Conservation (phyloP, 2,329 filamentous ascomycete species). For the Fusarium vanettenii region DNA sequence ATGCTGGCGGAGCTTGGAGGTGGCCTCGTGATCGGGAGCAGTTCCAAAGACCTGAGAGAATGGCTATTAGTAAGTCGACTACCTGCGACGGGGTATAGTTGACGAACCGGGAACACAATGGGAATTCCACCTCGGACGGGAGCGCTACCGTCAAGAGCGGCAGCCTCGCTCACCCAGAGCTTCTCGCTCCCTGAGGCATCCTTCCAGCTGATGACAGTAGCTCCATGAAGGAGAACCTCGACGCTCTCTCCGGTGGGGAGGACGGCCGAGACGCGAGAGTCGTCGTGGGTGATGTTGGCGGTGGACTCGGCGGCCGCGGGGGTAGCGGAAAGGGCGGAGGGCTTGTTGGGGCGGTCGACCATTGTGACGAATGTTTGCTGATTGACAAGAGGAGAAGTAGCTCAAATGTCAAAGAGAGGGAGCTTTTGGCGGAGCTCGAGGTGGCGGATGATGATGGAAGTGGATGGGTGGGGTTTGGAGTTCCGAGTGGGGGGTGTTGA, state of each 20-base stretch:
- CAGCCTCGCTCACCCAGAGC: slow-evolving; percentile 84
- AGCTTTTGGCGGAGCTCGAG: slow-evolving; percentile 8
- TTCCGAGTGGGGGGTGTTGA: slow-evolving; percentile 25
- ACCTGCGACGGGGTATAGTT: not conserved
- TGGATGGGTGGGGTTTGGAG: slow-evolving; percentile 36
- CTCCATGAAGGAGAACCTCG: slow-evolving; percentile 88
- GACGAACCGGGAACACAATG: slow-evolving; percentile 87
- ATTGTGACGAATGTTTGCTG: slow-evolving; percentile 51
- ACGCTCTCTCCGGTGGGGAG: slow-evolving; percentile 90
- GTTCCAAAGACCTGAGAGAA: slow-evolving; percentile 81
- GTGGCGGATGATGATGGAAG: slow-evolving; percentile 17
- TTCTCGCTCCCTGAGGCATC: slow-evolving; percentile 81
- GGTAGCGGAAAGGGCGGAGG: slow-evolving; percentile 78
- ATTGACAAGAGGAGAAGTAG: not conserved
- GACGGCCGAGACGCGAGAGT: slow-evolving; percentile 78
- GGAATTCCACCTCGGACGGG: slow-evolving; percentile 92
- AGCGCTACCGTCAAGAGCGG: slow-evolving; percentile 87
- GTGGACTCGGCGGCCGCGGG: slow-evolving; percentile 78
- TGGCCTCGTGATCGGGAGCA: slow-evolving; percentile 80
- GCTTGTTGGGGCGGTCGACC: slow-evolving; percentile 89
- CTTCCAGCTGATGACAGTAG: slow-evolving; percentile 95
- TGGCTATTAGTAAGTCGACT: slow-evolving; percentile 1
- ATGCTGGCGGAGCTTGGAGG: slow-evolving; percentile 86
- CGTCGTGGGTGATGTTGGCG: slow-evolving; percentile 79
- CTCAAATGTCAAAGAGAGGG: not conserved